Evolutionary conservation across 768 basidiomycete genomes (phyloP).

Genomic region (Lentinus tigrinus): DNA sequence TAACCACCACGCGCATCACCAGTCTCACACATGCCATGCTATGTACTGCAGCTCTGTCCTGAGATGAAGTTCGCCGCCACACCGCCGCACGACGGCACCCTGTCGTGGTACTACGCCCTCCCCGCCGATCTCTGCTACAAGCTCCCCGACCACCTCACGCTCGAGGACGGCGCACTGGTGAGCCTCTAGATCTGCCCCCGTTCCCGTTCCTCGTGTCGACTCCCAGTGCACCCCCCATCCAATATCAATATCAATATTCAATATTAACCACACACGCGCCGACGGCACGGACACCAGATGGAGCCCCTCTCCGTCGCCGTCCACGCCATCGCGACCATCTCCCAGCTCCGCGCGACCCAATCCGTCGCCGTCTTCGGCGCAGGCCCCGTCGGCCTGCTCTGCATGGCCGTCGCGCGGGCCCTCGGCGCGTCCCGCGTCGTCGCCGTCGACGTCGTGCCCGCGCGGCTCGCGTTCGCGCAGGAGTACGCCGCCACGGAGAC

Average conservation of each 20-base stretch:
- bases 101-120: conserved; percentile 81
- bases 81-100: conserved; percentile 90
- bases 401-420: conserved; percentile 95
- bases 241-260: too few species aligned
- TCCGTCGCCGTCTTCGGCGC: conserved; percentile 85
- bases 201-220: not conserved
- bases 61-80: conserved; percentile 90
- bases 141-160: conserved; percentile 80
- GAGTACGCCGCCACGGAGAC: conserved; percentile 78
- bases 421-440: conserved; percentile 83
- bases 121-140: conserved; percentile 83
- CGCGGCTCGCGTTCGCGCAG: conserved; percentile 87
- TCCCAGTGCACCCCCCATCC: not conserved
- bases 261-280: too few species aligned
- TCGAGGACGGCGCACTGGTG: conserved; percentile 96
- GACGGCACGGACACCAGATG: too few species aligned
- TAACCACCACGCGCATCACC: too few species aligned
- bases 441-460: conserved; percentile 75
- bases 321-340: conserved; percentile 82
- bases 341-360: conserved; percentile 67
- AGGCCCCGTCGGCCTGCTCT: conserved; percentile 85
- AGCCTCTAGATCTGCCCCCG: conserved; percentile 20
- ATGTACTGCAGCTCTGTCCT: conserved; percentile 64
- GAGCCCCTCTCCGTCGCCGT: conserved; percentile 93
- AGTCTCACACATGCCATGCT: not conserved